phyloP scores from a whole-genome alignment of 2,329 filamentous ascomycete species.

The Verticillium albo-atrum region DNA sequence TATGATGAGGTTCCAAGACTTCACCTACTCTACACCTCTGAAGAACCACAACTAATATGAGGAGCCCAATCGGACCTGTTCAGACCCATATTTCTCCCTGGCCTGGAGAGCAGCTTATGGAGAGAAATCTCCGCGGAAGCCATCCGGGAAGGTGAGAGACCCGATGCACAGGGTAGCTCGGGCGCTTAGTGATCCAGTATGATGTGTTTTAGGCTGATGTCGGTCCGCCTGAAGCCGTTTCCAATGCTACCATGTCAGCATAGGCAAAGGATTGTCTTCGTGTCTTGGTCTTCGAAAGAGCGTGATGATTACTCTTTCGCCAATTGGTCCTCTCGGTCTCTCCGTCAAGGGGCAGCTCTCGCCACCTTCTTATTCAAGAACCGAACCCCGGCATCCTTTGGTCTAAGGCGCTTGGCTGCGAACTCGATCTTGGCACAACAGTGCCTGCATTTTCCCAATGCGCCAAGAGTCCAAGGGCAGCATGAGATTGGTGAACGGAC shows the following conservation, averaged over 20 bases:
- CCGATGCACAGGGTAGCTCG: too few species aligned
- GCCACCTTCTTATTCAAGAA: background rate
- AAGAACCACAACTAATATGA: too few species aligned
- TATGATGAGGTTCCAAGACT: too few species aligned
- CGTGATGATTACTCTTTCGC: background rate
- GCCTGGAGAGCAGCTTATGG: too few species aligned
- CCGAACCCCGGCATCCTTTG: background rate
- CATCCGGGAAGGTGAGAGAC: too few species aligned
- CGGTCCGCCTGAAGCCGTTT: background rate
- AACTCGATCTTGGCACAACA: background rate
- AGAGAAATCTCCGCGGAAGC: too few species aligned
- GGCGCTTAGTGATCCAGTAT: too few species aligned
- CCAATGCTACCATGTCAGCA: background rate
- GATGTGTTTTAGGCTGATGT: background rate
- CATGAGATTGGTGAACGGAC: background rate
- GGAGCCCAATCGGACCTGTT: too few species aligned
- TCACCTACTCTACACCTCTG: too few species aligned
- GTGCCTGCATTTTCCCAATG: background rate
- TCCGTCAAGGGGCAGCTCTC: background rate
- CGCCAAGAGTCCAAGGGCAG: background rate
- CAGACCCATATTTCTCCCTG: too few species aligned
- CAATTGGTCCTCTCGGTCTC: background rate
- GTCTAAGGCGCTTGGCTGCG: background rate
- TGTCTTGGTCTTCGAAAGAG: background rate
- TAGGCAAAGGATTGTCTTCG: background rate